A percentile compares a stretch with the other conserved stretches of the same genome.
Evolutionary conservation across 352 stramenopile genomes (phyloP).

Genomic region (Phytophthora rubi): DNA sequence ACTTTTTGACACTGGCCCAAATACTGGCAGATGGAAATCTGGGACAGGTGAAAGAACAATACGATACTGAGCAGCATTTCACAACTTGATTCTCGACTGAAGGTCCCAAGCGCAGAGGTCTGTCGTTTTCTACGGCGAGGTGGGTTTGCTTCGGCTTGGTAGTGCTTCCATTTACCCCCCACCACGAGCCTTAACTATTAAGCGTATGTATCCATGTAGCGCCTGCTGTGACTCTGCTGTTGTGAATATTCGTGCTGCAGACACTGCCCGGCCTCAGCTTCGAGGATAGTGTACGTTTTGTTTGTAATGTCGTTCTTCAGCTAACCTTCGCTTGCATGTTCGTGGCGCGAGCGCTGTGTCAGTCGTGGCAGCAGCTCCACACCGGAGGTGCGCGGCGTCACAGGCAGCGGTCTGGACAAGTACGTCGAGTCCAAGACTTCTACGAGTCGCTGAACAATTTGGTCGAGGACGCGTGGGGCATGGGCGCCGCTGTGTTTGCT

Average conservation of each 20-base stretch:
- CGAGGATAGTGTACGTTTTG: not conserved
- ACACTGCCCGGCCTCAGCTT: not conserved
- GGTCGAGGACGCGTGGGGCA: not conserved
- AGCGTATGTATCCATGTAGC: not conserved
- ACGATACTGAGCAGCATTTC: not conserved
- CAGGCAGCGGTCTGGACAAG: not conserved
- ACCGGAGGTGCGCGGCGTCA: not conserved
- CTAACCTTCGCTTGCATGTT: not conserved
- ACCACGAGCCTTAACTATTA: not conserved
- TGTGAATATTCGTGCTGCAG: not conserved
- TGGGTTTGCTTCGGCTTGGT: not conserved
- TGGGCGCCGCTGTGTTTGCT: not conserved
- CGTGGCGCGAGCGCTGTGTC: not conserved
- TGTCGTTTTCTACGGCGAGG: not conserved
- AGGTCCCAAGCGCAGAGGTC: not conserved
- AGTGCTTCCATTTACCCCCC: not conserved
- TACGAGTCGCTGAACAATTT: not conserved
- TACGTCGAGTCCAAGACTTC: not conserved
- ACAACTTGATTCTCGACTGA: not conserved
- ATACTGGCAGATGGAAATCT: slow-evolving; percentile 3
- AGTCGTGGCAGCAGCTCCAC: not conserved
- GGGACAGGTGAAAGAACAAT: not conserved
- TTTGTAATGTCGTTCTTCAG: not conserved
- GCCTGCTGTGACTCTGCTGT: not conserved
- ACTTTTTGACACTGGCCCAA: not conserved